Base-by-base conservation (phyloP, 1,139 yeast species). In the Chernovozyma aurita region DNA sequence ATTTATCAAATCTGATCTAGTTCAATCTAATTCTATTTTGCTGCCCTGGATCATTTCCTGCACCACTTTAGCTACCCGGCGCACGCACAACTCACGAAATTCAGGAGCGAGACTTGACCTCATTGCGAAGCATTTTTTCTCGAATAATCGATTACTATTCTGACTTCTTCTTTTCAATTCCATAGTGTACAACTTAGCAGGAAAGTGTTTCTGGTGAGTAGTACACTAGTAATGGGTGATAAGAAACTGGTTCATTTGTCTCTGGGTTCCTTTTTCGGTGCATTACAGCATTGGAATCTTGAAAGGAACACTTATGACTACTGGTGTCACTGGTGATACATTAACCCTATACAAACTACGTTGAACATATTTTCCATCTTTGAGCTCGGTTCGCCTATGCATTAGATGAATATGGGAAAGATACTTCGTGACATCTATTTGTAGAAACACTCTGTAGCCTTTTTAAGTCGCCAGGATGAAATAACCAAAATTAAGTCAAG, bases 281-380 rank as follows among this genome's bases (percentile, higher is more conserved):
- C 28, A 13, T 28, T 32, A n/a, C n/a, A n/a, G 5, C 14, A 25
- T 27, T 17, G 13, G 16, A n/a, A 12, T 14, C n/a, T 24, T 32
- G 12, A 25, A 9, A 18, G 35, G 35, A 28, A 15, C 22, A 14
- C 9, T 17, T 15, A 15, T 18, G 28, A 14, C 32, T 17, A 17
- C 31, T 36, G 32, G 38, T 22, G 25, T 28, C 17, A 24, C 22
- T 28, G 40, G 40, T 37, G 84, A 78, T 78, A 79, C 85, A 59
- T 57, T 63, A 65, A 75, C 73, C 85, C 85, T 61, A 81, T 63
- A 81, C 42, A 44, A 62, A 73, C 54, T 48, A 73, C 81, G 85
- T 71, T 69, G 81, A 76, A 80, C 86, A 80, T 80, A 80, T 80
- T 80, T 74, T 78, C 84, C 85, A 77, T 77, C 78, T 75, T 74